Base-by-base conservation (phyloP, 805 yeast genomes). In the Saccharomycopsis amapae region DNA sequence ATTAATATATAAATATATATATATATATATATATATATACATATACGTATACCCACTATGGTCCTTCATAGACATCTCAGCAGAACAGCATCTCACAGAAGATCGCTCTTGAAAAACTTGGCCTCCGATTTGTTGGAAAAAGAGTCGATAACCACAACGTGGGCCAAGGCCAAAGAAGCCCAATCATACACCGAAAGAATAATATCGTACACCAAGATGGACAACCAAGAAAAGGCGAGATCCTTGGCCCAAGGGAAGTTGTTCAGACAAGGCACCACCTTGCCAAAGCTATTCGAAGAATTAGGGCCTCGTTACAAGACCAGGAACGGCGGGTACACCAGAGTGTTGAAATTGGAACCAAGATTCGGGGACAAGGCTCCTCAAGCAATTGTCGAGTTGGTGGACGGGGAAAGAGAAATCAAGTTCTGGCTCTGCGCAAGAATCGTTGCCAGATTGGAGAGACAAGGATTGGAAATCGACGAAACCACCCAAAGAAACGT, bases 301-400 rank as follows among this genome's bases (percentile, higher is more conserved):
- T 68, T 89, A 34, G 75, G 78, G 3, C 69, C 75, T 35, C 71
- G 95, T 47, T 89, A 84, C 58, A 57, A 67, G 3, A 57, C 63
- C 20, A 75, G 96, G 65, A 59, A 63, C 1, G 85, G 87, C 51
- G 97, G 97, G 1, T 90, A 81, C 66, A 87, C 97, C 2, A 76
- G 97, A 55, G 76, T 90, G 44, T 66, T 88, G 51, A 80, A 76
- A 55, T 68, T 93, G 50, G 97, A 93, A 62, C 87, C 89, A 15
- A 73, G 97, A 54, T 63, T 81, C 39, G 89, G 93, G 46, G 98
- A 93, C 61, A 83, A 79, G 51, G 95, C 97, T 0, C 89, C 89
- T 26, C 93, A 85, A 71, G 80, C 93, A 0, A 79, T 89, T 6
- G 59, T 93, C 44, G 98, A 93, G 63, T 69, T 93, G 40, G 94